A percentile compares a stretch with the other conserved stretches of the same genome.
These are phyloP conservation scores for Talaromyces trachyspermus DNA, from an alignment of 495 filamentous ascomycete genomes.

Conservation along the genomic window DNA sequence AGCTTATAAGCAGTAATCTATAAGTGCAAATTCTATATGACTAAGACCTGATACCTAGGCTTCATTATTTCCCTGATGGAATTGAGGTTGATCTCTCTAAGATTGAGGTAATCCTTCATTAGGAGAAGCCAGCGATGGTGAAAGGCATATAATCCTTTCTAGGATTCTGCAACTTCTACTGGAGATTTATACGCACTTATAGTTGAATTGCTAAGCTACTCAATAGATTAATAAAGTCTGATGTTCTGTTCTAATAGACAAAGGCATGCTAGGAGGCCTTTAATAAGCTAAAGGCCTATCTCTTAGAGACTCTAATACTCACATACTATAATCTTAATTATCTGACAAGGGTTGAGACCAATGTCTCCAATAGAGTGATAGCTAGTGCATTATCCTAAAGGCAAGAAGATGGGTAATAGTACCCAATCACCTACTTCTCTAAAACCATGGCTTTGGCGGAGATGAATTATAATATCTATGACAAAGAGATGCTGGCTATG, in stretches of 20 bases:
- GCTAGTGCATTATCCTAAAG: constrained; percentile 10
- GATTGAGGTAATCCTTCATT: constrained; percentile 16
- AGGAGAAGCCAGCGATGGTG: constrained; percentile 11
- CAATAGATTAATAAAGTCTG: constrained; percentile 10
- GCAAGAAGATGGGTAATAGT: constrained; percentile 4
- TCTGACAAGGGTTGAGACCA: constrained; percentile 10
- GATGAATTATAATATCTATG: constrained; percentile 23
- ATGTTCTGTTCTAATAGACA: constrained; percentile 19
- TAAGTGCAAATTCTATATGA: constrained; percentile 25
- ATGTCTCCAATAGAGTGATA: constrained; percentile 10
- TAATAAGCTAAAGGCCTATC: constrained; percentile 39
- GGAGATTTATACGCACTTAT: constrained; percentile 21
- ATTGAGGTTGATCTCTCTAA: constrained; percentile 16
- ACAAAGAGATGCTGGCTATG: constrained; percentile 21
- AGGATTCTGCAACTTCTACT: constrained; percentile 21
- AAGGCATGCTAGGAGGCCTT: constrained; percentile 57
- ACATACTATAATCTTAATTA: constrained; percentile 8
- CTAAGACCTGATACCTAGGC: constrained; percentile 16
- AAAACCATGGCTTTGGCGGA: constrained; percentile 16
- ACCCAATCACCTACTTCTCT: constrained; percentile 19
- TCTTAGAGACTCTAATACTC: constrained; percentile 7
- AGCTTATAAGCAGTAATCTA: constrained; percentile 12
- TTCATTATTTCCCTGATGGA: constrained; percentile 17
- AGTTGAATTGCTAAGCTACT: constrained; percentile 12
- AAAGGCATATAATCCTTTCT: too few relatives aligned